These are phyloP conservation scores for Melampsora americana DNA, from an alignment of 1,284 basidiomycete species.

Conservation along the genomic window DNA sequence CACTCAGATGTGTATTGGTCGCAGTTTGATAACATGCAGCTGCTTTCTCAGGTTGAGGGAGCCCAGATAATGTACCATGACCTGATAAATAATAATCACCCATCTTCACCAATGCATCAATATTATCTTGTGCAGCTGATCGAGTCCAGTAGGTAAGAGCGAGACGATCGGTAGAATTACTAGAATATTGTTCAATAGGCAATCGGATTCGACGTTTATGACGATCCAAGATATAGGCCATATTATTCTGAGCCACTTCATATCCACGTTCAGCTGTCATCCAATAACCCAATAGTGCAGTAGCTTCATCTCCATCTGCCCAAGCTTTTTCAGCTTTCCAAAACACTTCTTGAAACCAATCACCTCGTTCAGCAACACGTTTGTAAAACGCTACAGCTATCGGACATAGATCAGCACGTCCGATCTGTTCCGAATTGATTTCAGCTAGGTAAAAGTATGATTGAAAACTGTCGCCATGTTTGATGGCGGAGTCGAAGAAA, in stretches of 20 bases:
- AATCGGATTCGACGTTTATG: slow-evolving; percentile 69
- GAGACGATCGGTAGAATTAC: slow-evolving; percentile 68
- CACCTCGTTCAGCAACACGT: slow-evolving; percentile 77
- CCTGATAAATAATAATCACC: slow-evolving; percentile 88
- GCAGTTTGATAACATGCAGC: slow-evolving; percentile 86
- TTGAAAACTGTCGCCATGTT: slow-evolving; percentile 82
- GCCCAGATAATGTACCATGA: slow-evolving; percentile 65
- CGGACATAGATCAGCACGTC: slow-evolving; percentile 67
- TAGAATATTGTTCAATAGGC: slow-evolving; percentile 49
- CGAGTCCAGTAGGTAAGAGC: slow-evolving; percentile 90
- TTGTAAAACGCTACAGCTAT: slow-evolving; percentile 86
- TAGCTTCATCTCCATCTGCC: slow-evolving; percentile 65
- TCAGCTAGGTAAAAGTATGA: slow-evolving; percentile 85
- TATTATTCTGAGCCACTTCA: slow-evolving; percentile 91
- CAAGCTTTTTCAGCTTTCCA: slow-evolving; percentile 76
- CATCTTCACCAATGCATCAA: slow-evolving; percentile 89
- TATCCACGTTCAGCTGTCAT: slow-evolving; percentile 86
- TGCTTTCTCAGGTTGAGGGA: slow-evolving; percentile 72
- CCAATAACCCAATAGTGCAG: slow-evolving; percentile 85
- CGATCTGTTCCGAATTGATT: slow-evolving; percentile 64
- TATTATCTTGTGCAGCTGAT: slow-evolving; percentile 85
- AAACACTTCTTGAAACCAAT: slow-evolving; percentile 80
- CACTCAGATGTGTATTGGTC: slow-evolving; percentile 82
- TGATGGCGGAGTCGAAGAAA: slow-evolving; percentile 76
- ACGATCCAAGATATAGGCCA: slow-evolving; percentile 88